phyloP scores from a whole-genome alignment of 805 yeast genomes.

The Torulaspora maleeae region DNA sequence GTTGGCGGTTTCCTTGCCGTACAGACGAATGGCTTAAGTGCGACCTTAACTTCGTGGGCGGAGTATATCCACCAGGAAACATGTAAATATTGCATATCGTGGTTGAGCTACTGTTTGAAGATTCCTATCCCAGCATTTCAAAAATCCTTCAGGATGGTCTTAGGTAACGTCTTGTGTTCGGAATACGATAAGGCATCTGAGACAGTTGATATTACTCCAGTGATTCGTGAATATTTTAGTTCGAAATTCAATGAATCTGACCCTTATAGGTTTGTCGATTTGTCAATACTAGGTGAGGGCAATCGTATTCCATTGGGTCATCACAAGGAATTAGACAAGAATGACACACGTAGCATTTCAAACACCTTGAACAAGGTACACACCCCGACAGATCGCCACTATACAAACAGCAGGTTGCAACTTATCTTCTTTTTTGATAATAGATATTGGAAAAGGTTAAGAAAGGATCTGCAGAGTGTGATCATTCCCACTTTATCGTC shows the following conservation, averaged over 20 bases:
- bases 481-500: constrained; percentile 55
- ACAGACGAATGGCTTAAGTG: constrained; percentile 49
- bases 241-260: constrained; percentile 16
- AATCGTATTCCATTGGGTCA: constrained; percentile 35
- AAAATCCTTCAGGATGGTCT: constrained; percentile 36
- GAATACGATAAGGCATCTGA: constrained; percentile 15
- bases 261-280: constrained; percentile 25
- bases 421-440: constrained; percentile 54
- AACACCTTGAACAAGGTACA: constrained; percentile 19
- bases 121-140: constrained; percentile 40
- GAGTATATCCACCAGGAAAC: constrained; percentile 50
- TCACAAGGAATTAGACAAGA: constrained; percentile 27
- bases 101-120: constrained; percentile 45
- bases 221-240: constrained; percentile 24
- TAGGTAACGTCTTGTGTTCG: constrained; percentile 44
- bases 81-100: constrained; percentile 43
- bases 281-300: constrained; percentile 35
- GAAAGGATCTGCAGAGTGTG: constrained; percentile 46
- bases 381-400: constrained; percentile 13
- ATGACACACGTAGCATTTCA: constrained; percentile 31
- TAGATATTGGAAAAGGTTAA: constrained; percentile 49
- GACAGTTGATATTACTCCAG: constrained; percentile 25
- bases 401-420: constrained; percentile 50
- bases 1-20: constrained; percentile 39
- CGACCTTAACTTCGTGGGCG: constrained; percentile 48